phyloP scores from a whole-genome alignment of 2,329 filamentous ascomycete species.

The Phoma sp. region DNA sequence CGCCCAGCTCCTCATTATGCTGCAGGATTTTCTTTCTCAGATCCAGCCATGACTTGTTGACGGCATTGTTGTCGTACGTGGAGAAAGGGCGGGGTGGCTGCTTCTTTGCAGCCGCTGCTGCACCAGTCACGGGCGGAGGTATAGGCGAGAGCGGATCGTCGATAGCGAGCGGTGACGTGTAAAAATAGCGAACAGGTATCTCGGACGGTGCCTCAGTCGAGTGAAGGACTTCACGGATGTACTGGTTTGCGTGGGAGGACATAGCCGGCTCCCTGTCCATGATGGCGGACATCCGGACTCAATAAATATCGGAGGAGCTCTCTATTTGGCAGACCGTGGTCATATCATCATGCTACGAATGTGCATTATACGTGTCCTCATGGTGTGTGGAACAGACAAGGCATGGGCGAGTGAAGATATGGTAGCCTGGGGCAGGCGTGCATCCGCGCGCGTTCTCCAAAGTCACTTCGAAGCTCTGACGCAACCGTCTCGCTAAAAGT shows the following conservation, averaged over 20 bases:
- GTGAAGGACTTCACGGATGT: slow-evolving; percentile 56
- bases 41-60: slow-evolving; percentile 79
- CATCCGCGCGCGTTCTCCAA: slow-evolving; percentile 22
- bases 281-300: slow-evolving; percentile 18
- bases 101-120: slow-evolving; percentile 56
- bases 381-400: slow-evolving; percentile 7
- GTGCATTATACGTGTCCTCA: slow-evolving; percentile 15
- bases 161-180: slow-evolving; percentile 80
- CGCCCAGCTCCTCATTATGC: slow-evolving; percentile 51
- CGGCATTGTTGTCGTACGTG: slow-evolving; percentile 75
- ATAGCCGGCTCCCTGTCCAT: slow-evolving; percentile 34
- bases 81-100: slow-evolving; percentile 79
- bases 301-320: background rate
- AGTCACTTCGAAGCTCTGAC: slow-evolving; percentile 38
- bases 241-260: slow-evolving; percentile 50
- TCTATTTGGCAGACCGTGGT: slow-evolving; percentile 5
- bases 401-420: slow-evolving; percentile 14
- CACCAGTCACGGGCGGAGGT: slow-evolving; percentile 60
- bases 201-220: slow-evolving; percentile 43
- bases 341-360: slow-evolving; percentile 22
- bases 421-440: slow-evolving; percentile 27
- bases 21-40: slow-evolving; percentile 60
- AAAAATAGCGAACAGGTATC: slow-evolving; percentile 71
- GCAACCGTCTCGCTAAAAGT: slow-evolving; percentile 34
- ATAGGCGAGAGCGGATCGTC: slow-evolving; percentile 84